phyloP scores from a whole-genome alignment of 164 flowering plant genomes.

The grape (Vitis vinifera) region DNA sequence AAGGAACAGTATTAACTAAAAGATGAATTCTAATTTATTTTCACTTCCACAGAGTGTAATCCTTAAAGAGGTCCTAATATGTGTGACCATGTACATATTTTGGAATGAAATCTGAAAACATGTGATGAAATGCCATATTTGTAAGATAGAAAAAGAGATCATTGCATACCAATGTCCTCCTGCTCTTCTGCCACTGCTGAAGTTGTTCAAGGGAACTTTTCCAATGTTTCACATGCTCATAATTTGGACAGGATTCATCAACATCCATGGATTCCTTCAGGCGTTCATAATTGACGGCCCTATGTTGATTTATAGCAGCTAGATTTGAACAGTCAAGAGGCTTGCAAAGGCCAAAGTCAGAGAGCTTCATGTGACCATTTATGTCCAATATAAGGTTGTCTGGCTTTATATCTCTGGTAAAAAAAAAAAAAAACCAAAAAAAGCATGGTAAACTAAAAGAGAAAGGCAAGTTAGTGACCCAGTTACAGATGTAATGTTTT shows the following conservation, averaged over 20 bases:
- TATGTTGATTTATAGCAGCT: slow-evolving; percentile 69
- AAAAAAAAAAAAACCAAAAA: neutral
- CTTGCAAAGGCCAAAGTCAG: slow-evolving; percentile 99
- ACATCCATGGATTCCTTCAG: slow-evolving; percentile 77
- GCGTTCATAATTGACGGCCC: slow-evolving; percentile 65
- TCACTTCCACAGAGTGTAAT: no score
- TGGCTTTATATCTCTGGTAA: slow-evolving; percentile 88
- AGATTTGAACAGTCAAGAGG: slow-evolving; percentile 81
- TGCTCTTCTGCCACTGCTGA: slow-evolving; percentile 91
- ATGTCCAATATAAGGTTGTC: slow-evolving; percentile 91
- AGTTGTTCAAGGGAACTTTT: slow-evolving; percentile 82
- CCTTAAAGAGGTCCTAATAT: no score
- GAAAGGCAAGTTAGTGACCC: neutral
- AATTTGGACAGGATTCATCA: slow-evolving; percentile 55
- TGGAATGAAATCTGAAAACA: neutral
- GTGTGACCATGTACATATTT: neutral
- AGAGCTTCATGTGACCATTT: slow-evolving; percentile 94
- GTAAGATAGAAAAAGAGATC: neutral
- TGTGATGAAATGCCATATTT: neutral
- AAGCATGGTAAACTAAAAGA: slow-evolving; percentile 1
- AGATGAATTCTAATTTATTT: no score
- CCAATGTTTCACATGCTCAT: slow-evolving; percentile 62
- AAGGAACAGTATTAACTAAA: no score
- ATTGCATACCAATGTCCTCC: slow-evolving; percentile 73
- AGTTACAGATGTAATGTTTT: neutral